These are phyloP conservation scores for Polyrhizophydium stewartii DNA, from an alignment of 371 early-diverging fungal species.

Conservation along the genomic window DNA sequence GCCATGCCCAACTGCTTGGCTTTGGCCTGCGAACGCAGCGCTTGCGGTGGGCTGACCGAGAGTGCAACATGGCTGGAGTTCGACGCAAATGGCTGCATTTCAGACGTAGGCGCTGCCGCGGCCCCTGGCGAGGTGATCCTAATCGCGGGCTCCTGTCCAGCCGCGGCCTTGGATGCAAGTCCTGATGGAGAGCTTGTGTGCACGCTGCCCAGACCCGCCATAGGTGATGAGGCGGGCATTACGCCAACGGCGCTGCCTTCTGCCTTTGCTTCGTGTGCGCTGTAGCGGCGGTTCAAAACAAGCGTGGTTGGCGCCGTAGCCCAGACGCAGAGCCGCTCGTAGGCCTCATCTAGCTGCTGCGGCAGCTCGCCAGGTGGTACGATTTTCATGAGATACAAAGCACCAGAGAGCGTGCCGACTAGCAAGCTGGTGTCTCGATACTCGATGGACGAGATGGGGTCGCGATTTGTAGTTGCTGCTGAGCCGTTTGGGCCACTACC, in stretches of 20 bases:
- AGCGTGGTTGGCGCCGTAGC: neutral
- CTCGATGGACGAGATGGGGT: conserved; percentile 16
- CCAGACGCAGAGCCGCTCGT: conserved; percentile 4
- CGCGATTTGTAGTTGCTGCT: no score
- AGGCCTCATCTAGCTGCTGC: neutral
- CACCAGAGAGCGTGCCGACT: conserved; percentile 19
- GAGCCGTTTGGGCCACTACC: no score
- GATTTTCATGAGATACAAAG: conserved; percentile 6
- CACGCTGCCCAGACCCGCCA: no score
- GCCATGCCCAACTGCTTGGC: no score
- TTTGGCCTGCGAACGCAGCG: no score
- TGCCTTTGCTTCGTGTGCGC: neutral
- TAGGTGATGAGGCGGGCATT: no score
- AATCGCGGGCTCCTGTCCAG: no score
- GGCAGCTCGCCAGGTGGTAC: neutral
- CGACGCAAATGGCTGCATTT: neutral
- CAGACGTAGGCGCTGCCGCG: neutral
- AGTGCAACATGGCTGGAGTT: neutral
- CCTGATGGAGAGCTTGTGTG: no score
- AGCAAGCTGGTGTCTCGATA: conserved; percentile 8
- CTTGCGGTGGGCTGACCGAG: no score
- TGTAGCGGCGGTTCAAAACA: conserved; percentile 2
- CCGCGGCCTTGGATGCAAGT: no score
- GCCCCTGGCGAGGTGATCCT: neutral
- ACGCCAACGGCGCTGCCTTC: no score